Evolutionary conservation across 2,329 filamentous ascomycete genomes (phyloP).

Genomic region (Penicillium digitatum): DNA sequence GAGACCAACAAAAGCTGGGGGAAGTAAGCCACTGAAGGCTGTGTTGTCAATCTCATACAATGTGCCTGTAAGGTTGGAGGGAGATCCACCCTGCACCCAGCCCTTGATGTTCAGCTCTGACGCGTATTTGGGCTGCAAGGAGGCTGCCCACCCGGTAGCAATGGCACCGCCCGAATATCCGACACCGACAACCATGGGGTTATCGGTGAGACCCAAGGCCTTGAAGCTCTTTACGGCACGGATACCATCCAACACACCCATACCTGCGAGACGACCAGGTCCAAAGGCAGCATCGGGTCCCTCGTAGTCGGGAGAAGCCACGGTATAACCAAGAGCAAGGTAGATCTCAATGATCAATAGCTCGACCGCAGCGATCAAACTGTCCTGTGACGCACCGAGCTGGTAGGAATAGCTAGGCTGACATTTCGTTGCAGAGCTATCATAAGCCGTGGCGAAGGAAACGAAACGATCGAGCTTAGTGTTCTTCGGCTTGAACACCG

Average conservation of each 20-base stretch:
- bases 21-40: constrained; percentile 25
- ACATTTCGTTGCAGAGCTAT: constrained; percentile 26
- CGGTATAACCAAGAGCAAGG: constrained; percentile 46
- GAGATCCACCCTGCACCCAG: constrained; percentile 29
- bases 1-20: constrained; percentile 24
- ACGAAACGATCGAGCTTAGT: constrained; percentile 33
- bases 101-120: constrained; percentile 49
- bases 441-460: constrained; percentile 43
- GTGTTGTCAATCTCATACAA: constrained; percentile 22
- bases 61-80: constrained; percentile 27
- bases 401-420: constrained; percentile 30
- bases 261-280: constrained; percentile 43
- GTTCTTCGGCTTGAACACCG: constrained; percentile 36
- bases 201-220: constrained; percentile 14
- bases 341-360: constrained; percentile 34
- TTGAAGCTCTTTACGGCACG: constrained; percentile 39
- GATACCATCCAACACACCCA: constrained; percentile 45
- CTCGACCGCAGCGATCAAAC: constrained; percentile 34
- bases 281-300: constrained; percentile 46
- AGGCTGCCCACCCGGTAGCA: constrained; percentile 52
- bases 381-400: constrained; percentile 32
- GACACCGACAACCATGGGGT: constrained; percentile 41
- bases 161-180: constrained; percentile 56
- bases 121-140: constrained; percentile 52
- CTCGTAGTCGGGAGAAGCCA: constrained; percentile 49